Evolutionary conservation across 305 asterid species (phyloP), one percentile per base, ranked within the genome.

Genomic region (Euphrasia arctica): DNA sequence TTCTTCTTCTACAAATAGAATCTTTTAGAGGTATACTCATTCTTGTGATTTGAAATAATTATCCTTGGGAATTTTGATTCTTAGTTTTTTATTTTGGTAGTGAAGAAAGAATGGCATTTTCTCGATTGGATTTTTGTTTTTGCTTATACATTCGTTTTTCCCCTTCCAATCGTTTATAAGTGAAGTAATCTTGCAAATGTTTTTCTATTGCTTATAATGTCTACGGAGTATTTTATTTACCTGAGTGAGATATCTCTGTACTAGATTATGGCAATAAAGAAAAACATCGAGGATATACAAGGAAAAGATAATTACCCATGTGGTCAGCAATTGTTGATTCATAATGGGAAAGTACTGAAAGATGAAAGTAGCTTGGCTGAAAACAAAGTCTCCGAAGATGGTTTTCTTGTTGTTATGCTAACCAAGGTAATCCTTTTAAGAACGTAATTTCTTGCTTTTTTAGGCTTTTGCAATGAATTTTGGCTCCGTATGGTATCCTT

Each of bases 361-460:
- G 96, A 88, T 39, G 96, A 85, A 66, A 80, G 80, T 68, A 83
- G 85, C 15, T 71, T 88, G 78, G 80, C 76, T 1, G 89, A 88
- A 76, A 88, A 85, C 80, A 85, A 74, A 65, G 85, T 88, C 69
- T 82, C 91, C 39, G 94, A 85, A 75, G 96, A 85, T 77, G 91
- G 91, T 58, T 88, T 85, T 74, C 91, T 88, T 49, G 96, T 88
- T 45, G 94, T 88, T 79, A 85, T 88, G 94, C 90, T 88, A 64
- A 83, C 85, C 83, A 88, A 88, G 89, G 96, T 85, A 74, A 69
- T 47, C n/a, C 47, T 4, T 63, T 61, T 51, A 13, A 54, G 4
- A 3, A 18, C 22, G 5, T n/a, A 22, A 25, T 56, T 34, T 56
- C 41, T 66, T 55, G 28, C 9, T 36, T 47, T 54, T 58, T 9